A percentile compares a stretch with the other conserved stretches of the same genome.
Evolutionary conservation across 2,329 filamentous ascomycete genomes (phyloP).

Genomic region (Colletotrichum plurivorum): DNA sequence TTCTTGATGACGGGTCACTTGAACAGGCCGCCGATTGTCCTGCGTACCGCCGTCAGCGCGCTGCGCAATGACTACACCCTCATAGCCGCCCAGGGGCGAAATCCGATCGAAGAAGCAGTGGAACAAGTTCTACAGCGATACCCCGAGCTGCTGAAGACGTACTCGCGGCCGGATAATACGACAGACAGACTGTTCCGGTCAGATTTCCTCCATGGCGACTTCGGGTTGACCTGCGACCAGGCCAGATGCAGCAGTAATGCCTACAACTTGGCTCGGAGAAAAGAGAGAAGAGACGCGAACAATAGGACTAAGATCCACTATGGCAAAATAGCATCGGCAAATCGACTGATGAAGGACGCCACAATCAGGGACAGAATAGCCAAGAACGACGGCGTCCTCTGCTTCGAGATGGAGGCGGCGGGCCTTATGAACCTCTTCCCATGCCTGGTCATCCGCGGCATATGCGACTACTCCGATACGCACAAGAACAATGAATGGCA

Average conservation of each 20-base stretch:
- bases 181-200: no score
- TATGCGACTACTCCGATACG: slow-evolving; percentile 57
- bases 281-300: not conserved
- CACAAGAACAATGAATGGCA: slow-evolving; percentile 57
- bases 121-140: no score
- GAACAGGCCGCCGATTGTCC: no score
- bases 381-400: slow-evolving; percentile 35
- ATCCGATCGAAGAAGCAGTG: no score
- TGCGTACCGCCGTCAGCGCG: no score
- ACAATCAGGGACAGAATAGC: slow-evolving; percentile 48
- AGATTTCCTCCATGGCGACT: no score
- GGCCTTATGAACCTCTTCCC: slow-evolving; percentile 47
- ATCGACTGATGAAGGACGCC: slow-evolving; percentile 52
- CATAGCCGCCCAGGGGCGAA: no score
- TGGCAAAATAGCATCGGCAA: slow-evolving; percentile 49
- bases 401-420: slow-evolving; percentile 51
- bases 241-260: not conserved
- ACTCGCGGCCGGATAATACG: no score
- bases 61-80: no score
- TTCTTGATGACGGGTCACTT: slow-evolving; percentile 29
- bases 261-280: not conserved
- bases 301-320: slow-evolving; percentile 36
- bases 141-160: no score
- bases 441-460: slow-evolving; percentile 55
- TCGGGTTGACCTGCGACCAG: no score